Conservation (phyloP, 129 eudicot species). For the Helianthus annuus region HanXRQr2.0-SUNRISE NC_035441.2:128615559-128616058, state of each 20-base stretch:
- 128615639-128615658: slow-evolving; percentile 78
- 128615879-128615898: no score
- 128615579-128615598: slow-evolving; percentile 69
- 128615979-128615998: neutral
- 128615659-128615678: slow-evolving; percentile 9
- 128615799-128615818: neutral
- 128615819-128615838: no score
- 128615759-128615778: neutral
- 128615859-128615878: no score
- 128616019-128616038: neutral
- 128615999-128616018: no score
- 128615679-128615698: neutral
- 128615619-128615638: slow-evolving; percentile 97
- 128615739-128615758: neutral
- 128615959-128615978: neutral
- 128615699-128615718: neutral
- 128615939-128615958: neutral
- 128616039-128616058: neutral
- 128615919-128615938: neutral
- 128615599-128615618: slow-evolving; percentile 86
- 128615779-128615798: neutral
- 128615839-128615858: no score
- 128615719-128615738: neutral
- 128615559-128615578: neutral
- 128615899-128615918: neutral